Percentiles rank a stretch among this genome's conserved stretches.
Conservation (phyloP, 108 stramenopile species). For the Cyclostephanos invisitatus region DNA sequence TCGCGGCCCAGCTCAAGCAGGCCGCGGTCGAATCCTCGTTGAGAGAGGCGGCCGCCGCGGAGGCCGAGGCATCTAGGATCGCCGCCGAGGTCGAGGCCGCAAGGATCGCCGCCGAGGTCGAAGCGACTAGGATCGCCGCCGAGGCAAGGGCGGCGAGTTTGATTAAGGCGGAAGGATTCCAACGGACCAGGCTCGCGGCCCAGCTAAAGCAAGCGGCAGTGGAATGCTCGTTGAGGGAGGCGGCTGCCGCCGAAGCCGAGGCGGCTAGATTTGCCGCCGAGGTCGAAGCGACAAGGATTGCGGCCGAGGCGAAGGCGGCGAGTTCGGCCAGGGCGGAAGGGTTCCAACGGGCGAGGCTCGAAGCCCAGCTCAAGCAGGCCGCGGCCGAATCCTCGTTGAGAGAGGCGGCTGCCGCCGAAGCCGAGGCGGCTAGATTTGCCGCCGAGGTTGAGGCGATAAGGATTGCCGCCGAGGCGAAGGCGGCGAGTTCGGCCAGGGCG, state of each 20-base stretch:
- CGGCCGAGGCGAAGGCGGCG: not conserved
- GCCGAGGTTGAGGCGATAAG: not conserved
- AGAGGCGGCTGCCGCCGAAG: slow-evolving; percentile 16
- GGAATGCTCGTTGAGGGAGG: not conserved
- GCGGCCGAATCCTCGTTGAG: not conserved
- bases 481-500: not conserved
- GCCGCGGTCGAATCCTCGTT: slow-evolving; percentile 6
- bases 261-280: not conserved
- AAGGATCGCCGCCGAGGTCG: slow-evolving; percentile 6
- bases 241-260: slow-evolving; percentile 12
- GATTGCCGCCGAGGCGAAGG: slow-evolving; percentile 3
- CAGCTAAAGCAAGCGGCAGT: too few species aligned
- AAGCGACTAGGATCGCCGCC: slow-evolving; percentile 14
- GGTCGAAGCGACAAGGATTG: not conserved
- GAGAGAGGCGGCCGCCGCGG: slow-evolving; percentile 24
- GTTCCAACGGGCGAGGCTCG: not conserved
- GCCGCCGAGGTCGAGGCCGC: slow-evolving; percentile 22
- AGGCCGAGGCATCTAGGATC: slow-evolving; percentile 12
- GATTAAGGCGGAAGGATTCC: too few species aligned
- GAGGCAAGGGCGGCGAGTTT: not conserved
- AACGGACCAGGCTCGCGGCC: not conserved
- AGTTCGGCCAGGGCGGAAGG: too few species aligned
- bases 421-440: slow-evolving; percentile 10
- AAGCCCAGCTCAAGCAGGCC: not conserved
- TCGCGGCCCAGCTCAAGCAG: slow-evolving; percentile 8